Evolutionary conservation across 1,284 basidiomycete genomes (phyloP).

Genomic region (Rhizoctonia solani): DNA sequence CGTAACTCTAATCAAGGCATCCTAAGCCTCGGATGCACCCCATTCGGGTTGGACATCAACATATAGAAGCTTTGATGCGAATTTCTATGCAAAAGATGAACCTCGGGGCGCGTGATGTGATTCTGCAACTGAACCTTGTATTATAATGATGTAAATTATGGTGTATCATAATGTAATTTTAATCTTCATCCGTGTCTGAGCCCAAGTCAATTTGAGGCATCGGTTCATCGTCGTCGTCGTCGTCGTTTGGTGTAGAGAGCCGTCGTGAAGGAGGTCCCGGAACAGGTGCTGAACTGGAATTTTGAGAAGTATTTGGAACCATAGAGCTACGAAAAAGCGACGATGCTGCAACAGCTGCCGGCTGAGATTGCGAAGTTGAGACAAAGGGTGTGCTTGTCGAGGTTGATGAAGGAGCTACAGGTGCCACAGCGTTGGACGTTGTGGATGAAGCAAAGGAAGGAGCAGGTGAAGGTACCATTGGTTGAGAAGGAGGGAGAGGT

Average conservation of each 20-base stretch:
- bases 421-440: no score
- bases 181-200: slow-evolving; percentile 53
- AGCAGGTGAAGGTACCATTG: no score
- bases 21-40: slow-evolving; percentile 21
- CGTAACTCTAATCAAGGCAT: neutral
- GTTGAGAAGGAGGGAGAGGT: no score
- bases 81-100: neutral
- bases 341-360: no score
- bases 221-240: slow-evolving; percentile 56
- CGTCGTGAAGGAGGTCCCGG: slow-evolving; percentile 37
- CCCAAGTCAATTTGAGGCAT: slow-evolving; percentile 59
- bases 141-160: slow-evolving; percentile 27
- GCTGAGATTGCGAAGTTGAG: no score
- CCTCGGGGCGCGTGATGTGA: neutral
- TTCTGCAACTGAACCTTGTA: slow-evolving; percentile 1
- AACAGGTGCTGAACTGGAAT: neutral
- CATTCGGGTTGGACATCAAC: neutral
- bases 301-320: slow-evolving; percentile 2
- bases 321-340: no score
- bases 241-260: slow-evolving; percentile 46
- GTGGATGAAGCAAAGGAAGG: no score
- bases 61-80: neutral
- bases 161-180: slow-evolving; percentile 28
- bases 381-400: no score
- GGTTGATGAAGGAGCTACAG: no score